Base-by-base conservation (phyloP, 2,329 filamentous ascomycete genomes). In the Dactylellina sp. region DNA sequence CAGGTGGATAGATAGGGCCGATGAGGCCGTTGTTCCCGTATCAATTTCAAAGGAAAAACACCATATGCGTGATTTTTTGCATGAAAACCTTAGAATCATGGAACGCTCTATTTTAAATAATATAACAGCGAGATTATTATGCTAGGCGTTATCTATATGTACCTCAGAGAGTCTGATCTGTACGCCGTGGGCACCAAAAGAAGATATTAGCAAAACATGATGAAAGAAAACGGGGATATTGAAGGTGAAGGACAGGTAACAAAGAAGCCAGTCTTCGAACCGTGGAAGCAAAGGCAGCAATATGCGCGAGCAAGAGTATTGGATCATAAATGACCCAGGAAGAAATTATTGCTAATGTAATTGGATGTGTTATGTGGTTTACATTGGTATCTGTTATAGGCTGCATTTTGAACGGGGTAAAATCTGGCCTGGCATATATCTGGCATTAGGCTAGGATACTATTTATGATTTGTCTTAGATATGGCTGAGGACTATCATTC, bases 401-500 rank as follows among this genome's bases (percentile, higher is more conserved):
- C n/a, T n/a, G n/a, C n/a, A n/a, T n/a, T n/a, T n/a, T n/a, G n/a
- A n/a, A n/a, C n/a, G n/a, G n/a, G n/a, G n/a, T n/a, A n/a, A n/a
- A n/a, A n/a, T n/a, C 37, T 40, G 4, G 4, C 12, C 46, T 11
- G n/a, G 6, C 22, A 22, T 25, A n/a, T n/a, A n/a, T n/a, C n/a
- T n/a, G n/a, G n/a, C 4, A 20, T 28, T 5, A 6, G 5, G 7
- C n/a, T 14, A 2, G 28, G 2, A 46, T 9, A 42, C 39, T 60
- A 68, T 53, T 68, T 68, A 40, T 68, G 63, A 14, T 37, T 53
- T 7, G 53, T 37, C 47, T 68, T 68, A n/a, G 63, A 42, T 14
- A 60, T 52, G 2, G 46, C 5, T 2, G 63, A 50, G 24, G 63
- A 47, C 63, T 60, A 44, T 39, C 42, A 14, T 16, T 32, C 28